Percentiles rank a stretch among this genome's conserved stretches.
These are phyloP conservation scores for Penicillium sp. DNA, from an alignment of 2,329 filamentous ascomycete species.

Conservation along the genomic window DNA sequence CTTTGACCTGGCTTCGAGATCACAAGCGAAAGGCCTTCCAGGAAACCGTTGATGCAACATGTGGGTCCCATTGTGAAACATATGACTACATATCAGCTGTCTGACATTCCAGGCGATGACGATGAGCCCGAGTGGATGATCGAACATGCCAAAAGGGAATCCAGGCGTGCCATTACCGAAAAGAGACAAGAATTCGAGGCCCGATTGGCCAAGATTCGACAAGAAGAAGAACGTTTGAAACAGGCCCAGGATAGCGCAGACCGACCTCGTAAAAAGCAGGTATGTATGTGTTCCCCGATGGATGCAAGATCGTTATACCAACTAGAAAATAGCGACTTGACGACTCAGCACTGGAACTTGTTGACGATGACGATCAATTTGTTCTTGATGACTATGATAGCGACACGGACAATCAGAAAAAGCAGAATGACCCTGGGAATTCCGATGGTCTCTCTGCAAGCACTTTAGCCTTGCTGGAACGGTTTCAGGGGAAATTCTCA, in stretches of 20 bases:
- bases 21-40: constrained; percentile 66
- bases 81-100: background rate
- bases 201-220: constrained; percentile 64
- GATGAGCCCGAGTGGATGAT: constrained; percentile 84
- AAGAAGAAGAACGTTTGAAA: constrained; percentile 61
- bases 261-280: constrained; percentile 48
- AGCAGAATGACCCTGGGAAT: constrained; percentile 32
- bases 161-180: constrained; percentile 63
- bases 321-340: constrained; percentile 31
- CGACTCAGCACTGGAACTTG: constrained; percentile 14
- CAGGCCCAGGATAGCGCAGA: constrained; percentile 53
- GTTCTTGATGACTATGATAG: constrained; percentile 73
- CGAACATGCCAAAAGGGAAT: constrained; percentile 70
- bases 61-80: constrained; percentile 28
- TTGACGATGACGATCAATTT: constrained; percentile 66
- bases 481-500: constrained; percentile 53
- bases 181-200: constrained; percentile 72
- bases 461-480: constrained; percentile 71
- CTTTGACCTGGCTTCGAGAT: constrained; percentile 85
- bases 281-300: constrained; percentile 21
- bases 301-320: background rate
- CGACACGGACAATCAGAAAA: constrained; percentile 51
- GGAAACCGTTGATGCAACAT: constrained; percentile 51
- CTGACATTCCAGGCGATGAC: constrained; percentile 51
- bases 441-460: constrained; percentile 65